These are phyloP conservation scores for Chaetoscypha palmicola DNA, from an alignment of 2,329 filamentous ascomycete genomes.

Conservation along the genomic window DNA sequence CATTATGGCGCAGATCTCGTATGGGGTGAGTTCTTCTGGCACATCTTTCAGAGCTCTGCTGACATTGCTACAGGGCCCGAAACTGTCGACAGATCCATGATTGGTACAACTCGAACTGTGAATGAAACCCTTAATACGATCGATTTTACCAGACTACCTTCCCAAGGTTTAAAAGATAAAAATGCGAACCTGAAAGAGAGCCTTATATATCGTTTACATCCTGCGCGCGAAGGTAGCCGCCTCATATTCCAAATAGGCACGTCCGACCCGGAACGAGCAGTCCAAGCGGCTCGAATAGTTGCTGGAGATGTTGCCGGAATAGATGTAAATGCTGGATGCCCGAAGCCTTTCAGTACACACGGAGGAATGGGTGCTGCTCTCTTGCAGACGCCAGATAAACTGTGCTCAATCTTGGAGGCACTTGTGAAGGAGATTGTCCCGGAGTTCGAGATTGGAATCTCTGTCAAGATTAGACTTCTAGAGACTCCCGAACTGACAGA, in stretches of 20 bases:
- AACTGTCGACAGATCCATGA: conserved; percentile 86
- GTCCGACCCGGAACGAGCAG: conserved; percentile 71
- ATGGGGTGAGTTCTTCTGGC: conserved; percentile 60
- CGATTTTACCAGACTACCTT: conserved; percentile 74
- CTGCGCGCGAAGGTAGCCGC: conserved; percentile 63
- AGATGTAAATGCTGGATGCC: conserved; percentile 96
- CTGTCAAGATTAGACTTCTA: conserved; percentile 90
- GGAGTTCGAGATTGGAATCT: conserved; percentile 83
- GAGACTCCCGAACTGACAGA: conserved; percentile 71
- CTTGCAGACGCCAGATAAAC: conserved; percentile 73
- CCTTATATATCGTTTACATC: conserved; percentile 79
- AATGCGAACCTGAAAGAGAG: conserved; percentile 50
- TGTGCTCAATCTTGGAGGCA: conserved; percentile 75
- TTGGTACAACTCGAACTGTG: conserved; percentile 71
- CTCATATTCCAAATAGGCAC: conserved; percentile 93
- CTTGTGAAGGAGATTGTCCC: conserved; percentile 72
- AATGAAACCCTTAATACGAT: conserved; percentile 73
- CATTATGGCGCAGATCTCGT: conserved; percentile 96
- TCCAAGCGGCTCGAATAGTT: conserved; percentile 75
- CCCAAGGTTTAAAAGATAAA: conserved; percentile 56
- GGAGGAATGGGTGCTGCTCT: conserved; percentile 96
- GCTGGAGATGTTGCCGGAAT: conserved; percentile 87
- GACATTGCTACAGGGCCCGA: conserved; percentile 60
- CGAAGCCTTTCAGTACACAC: conserved; percentile 89
- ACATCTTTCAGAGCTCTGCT: conserved; percentile 1